These are phyloP conservation scores for Cystobasidium pallidum DNA, from an alignment of 1,284 basidiomycete species.

Conservation along the genomic window DNA sequence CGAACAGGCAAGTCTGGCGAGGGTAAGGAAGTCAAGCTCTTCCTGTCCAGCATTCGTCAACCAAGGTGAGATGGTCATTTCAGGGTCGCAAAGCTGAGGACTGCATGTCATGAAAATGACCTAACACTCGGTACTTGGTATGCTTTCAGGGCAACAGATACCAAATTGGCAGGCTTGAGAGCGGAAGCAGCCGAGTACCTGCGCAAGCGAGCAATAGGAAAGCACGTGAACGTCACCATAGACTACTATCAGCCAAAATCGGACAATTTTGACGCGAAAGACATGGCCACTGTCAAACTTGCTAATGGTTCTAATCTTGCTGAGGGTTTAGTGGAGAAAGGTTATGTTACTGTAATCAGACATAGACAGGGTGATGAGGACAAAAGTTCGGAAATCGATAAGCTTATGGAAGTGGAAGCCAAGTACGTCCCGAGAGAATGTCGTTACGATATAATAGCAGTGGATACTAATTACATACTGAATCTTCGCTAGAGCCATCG, in stretches of 20 bases:
- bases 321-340: constrained; percentile 89
- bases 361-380: constrained; percentile 93
- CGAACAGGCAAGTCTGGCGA: constrained; percentile 66
- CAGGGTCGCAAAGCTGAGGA: no score
- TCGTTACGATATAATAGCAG: not conserved
- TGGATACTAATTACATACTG: not conserved
- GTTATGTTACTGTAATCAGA: constrained; percentile 83
- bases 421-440: constrained; percentile 62
- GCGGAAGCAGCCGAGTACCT: constrained; percentile 89
- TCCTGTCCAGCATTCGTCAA: constrained; percentile 85
- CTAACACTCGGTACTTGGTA: no score
- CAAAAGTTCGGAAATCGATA: constrained; percentile 89
- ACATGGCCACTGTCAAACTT: constrained; percentile 78
- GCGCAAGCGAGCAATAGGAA: constrained; percentile 86
- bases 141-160: constrained; percentile 68
- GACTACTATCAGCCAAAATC: constrained; percentile 80
- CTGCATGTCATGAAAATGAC: no score
- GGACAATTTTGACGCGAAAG: constrained; percentile 81
- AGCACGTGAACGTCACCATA: constrained; percentile 76
- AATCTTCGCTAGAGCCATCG: constrained; percentile 51
- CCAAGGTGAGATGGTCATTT: constrained; percentile 73
- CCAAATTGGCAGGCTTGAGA: constrained; percentile 84
- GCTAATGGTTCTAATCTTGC: constrained; percentile 69
- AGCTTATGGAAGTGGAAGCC: constrained; percentile 91
- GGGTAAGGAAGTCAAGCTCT: constrained; percentile 77